Evolutionary conservation across 2,329 filamentous ascomycete species (phyloP).

Genomic region (Neopestalotiopsis sp.): DNA sequence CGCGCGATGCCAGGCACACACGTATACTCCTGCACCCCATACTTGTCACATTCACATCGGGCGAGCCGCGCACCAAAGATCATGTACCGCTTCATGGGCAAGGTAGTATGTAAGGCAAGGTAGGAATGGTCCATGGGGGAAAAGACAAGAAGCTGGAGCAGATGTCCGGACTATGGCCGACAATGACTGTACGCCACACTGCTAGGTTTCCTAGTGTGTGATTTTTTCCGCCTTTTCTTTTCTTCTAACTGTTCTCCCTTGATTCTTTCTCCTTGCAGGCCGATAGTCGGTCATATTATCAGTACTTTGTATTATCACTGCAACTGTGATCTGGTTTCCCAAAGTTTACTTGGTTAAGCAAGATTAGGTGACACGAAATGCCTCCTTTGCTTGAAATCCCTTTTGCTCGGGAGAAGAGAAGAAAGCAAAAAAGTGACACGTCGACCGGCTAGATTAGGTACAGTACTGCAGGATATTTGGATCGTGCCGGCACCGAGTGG

Average conservation of each 20-base stretch:
- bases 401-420: background rate
- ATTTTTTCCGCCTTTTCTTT: background rate
- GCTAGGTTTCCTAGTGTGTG: background rate
- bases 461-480: constrained; percentile 6
- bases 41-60: constrained; percentile 8
- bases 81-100: background rate
- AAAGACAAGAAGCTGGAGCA: constrained; percentile 18
- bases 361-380: background rate
- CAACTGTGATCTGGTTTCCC: background rate
- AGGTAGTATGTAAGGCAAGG: background rate
- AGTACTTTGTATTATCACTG: background rate
- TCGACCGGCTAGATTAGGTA: constrained; percentile 13
- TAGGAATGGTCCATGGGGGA: background rate
- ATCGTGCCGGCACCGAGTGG: background rate
- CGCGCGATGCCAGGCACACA: constrained; percentile 28
- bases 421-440: constrained; percentile 6
- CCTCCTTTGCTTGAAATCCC: background rate
- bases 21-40: constrained; percentile 28
- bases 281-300: background rate
- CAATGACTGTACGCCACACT: background rate
- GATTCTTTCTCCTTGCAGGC: background rate
- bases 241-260: background rate
- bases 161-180: constrained; percentile 12
- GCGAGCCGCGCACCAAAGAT: constrained; percentile 2
- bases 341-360: background rate